Conservation (phyloP, 1,139 yeast species). For the Candida frijolesensis region DNA sequence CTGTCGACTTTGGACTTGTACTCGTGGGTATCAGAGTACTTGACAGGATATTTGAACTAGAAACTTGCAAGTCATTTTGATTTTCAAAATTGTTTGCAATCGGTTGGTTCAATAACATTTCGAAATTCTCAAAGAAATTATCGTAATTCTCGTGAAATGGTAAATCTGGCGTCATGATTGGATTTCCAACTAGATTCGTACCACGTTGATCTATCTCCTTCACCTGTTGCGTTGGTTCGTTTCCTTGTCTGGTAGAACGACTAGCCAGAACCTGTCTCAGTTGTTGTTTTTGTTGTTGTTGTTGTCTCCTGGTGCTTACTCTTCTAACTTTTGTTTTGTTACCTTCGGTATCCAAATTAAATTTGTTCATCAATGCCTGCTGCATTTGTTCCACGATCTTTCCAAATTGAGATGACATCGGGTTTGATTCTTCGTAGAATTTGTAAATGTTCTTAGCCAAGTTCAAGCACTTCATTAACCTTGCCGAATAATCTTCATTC, state of each 20-base stretch:
- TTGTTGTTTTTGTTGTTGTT: neutral
- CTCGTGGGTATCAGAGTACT: neutral
- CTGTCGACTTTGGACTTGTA: neutral
- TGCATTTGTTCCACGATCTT: constrained; percentile 16
- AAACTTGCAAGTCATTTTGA: neutral
- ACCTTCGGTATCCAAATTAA: constrained; percentile 14
- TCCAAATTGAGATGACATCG: constrained; percentile 14
- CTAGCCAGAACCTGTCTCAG: neutral
- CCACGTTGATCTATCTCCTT: neutral
- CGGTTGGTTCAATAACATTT: constrained; percentile 10
- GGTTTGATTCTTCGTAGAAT: constrained; percentile 14
- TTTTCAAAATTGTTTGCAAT: neutral
- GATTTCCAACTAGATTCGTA: neutral
- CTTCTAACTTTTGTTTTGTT: constrained; percentile 3
- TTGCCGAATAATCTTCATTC: constrained; percentile 11
- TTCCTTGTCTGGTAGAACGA: neutral
- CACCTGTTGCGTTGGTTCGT: neutral
- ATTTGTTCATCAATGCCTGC: constrained; percentile 14
- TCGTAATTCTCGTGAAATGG: constrained; percentile 16
- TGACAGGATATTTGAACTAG: neutral
- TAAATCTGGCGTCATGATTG: neutral
- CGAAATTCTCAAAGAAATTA: constrained; percentile 15
- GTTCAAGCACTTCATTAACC: constrained; percentile 16
- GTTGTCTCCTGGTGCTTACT: neutral
- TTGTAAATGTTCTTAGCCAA: constrained; percentile 14